phyloP scores from a whole-genome alignment of 164 flowering plant species.

The Liriodendron chinense region DNA sequence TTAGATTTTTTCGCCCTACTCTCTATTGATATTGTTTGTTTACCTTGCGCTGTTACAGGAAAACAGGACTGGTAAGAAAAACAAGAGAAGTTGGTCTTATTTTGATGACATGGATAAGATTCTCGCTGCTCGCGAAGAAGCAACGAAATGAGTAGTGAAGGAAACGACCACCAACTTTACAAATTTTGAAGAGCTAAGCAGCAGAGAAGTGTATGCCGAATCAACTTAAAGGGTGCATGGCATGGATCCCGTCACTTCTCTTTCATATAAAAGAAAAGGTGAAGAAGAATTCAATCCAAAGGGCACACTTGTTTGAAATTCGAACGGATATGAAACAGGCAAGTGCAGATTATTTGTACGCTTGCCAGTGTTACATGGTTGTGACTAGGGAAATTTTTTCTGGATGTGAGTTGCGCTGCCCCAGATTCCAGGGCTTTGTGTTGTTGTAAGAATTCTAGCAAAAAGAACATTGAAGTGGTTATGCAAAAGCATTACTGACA shows the following conservation, averaged over 20 bases:
- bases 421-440: too few relatives aligned
- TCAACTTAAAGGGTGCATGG: background rate
- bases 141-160: background rate
- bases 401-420: too few relatives aligned
- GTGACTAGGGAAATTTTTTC: too few relatives aligned
- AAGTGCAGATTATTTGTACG: too few relatives aligned
- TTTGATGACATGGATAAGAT: constrained; percentile 59
- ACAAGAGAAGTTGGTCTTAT: constrained; percentile 69
- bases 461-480: too few relatives aligned
- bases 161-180: too few relatives aligned
- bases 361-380: too few relatives aligned
- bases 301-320: background rate
- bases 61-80: constrained; percentile 39
- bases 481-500: too few relatives aligned
- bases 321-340: too few relatives aligned
- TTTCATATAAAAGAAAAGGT: background rate
- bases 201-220: too few relatives aligned
- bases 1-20: background rate
- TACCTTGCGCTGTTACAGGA: constrained; percentile 46
- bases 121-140: constrained; percentile 23
- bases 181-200: too few relatives aligned
- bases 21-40: background rate
- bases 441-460: too few relatives aligned
- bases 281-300: background rate
- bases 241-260: background rate